These are phyloP conservation scores for Brasenia schreberi DNA, from an alignment of 164 flowering plant species.

Conservation along the genomic window DNA sequence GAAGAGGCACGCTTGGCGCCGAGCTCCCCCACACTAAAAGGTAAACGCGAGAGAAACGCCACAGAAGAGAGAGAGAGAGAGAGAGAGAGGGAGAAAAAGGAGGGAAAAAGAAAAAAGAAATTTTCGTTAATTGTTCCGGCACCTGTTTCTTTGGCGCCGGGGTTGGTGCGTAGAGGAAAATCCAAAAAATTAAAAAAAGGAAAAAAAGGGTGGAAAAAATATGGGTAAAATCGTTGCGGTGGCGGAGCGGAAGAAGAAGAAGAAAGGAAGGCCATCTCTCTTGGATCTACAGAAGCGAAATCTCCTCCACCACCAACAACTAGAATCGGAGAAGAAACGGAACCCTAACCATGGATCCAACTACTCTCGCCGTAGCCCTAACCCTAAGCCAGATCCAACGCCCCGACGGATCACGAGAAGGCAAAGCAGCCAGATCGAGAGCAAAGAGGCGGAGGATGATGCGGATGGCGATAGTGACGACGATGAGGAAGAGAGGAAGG, in stretches of 20 bases:
- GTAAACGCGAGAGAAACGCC: background rate
- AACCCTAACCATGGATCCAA: conserved; percentile 15
- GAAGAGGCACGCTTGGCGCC: no score
- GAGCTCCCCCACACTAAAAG: no score
- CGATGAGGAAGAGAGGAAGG: conserved; percentile 18
- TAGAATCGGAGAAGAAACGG: conserved; percentile 2
- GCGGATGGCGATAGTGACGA: conserved; percentile 15
- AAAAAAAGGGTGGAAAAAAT: conserved; percentile 1
- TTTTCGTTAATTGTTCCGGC: background rate
- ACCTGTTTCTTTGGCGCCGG: background rate
- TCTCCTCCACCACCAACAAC: conserved; percentile 17
- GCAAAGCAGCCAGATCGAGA: background rate
- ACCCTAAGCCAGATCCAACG: conserved; percentile 21
- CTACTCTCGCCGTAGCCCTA: conserved; percentile 17
- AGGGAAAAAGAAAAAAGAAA: conserved; percentile 1
- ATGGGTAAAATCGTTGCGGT: conserved; percentile 18
- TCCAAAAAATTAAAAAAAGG: background rate
- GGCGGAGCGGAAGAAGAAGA: conserved; percentile 44
- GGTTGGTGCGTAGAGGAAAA: background rate
- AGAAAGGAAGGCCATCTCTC: conserved; percentile 82
- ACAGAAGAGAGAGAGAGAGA: conserved; percentile 7
- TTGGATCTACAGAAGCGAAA: conserved; percentile 52
- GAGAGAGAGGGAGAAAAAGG: conserved; percentile 6
- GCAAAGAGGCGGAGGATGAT: background rate
- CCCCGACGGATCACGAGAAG: background rate